Conservation (phyloP, 345 rosid species). For the Camelina laxa region DNA sequence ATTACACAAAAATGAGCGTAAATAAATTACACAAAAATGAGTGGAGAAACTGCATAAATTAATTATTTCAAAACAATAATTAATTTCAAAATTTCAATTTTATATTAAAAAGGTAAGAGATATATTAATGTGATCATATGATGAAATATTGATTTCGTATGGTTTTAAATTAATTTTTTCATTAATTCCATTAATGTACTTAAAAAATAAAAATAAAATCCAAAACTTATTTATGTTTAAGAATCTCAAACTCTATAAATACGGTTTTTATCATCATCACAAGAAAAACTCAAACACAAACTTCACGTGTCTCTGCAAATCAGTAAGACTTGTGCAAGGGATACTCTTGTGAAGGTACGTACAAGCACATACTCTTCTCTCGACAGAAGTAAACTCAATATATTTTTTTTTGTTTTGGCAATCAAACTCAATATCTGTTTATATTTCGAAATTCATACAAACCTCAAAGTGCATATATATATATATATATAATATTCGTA, state of each 20-base stretch:
- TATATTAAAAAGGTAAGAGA: neutral
- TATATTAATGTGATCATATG: neutral
- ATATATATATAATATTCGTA: no score
- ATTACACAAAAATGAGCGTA: neutral
- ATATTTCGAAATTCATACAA: no score
- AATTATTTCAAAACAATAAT: neutral
- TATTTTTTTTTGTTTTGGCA: no score
- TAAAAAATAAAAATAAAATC: neutral
- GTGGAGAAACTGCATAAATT: neutral
- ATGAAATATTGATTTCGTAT: neutral
- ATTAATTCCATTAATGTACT: neutral
- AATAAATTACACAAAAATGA: no score
- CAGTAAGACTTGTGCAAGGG: neutral
- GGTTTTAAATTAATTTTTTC: neutral
- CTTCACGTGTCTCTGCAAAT: neutral
- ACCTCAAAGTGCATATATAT: no score
- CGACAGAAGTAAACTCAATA: neutral
- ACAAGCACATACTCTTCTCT: neutral
- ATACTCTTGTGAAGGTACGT: slow-evolving; percentile 28
- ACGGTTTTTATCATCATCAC: neutral
- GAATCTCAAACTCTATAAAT: slow-evolving; percentile 3
- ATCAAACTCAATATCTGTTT: no score
- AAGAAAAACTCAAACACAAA: neutral
- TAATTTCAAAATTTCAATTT: no score
- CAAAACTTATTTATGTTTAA: no score